Evolutionary conservation across 352 stramenopile genomes (phyloP).

Genomic region (Pythium dissimile): DNA sequence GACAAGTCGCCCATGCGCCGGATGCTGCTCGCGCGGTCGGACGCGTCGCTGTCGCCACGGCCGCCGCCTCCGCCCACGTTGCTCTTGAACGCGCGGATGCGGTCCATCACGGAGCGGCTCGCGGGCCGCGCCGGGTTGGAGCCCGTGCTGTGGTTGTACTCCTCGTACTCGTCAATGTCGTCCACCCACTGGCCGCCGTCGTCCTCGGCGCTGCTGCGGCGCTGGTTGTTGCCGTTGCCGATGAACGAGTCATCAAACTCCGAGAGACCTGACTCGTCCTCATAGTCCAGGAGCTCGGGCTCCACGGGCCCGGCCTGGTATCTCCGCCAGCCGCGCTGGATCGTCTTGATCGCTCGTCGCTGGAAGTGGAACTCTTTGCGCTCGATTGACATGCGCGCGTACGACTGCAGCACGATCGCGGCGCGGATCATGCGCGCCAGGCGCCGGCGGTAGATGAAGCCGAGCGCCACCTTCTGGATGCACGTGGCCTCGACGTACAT

Average conservation of each 20-base stretch:
- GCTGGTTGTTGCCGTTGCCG: constrained; percentile 28
- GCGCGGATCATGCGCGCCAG: constrained; percentile 61
- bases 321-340: constrained; percentile 63
- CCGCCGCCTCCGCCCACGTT: constrained; percentile 28
- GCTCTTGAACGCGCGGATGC: constrained; percentile 63
- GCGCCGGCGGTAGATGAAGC: constrained; percentile 75
- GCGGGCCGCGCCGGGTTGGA: constrained; percentile 13
- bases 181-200: constrained; percentile 32
- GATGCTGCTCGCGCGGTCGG: constrained; percentile 42
- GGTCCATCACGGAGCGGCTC: constrained; percentile 47
- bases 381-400: constrained; percentile 73
- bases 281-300: constrained; percentile 21
- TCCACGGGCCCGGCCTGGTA: constrained; percentile 39
- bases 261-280: constrained; percentile 26
- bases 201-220: constrained; percentile 20
- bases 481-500: constrained; percentile 88
- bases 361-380: constrained; percentile 68
- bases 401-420: constrained; percentile 79
- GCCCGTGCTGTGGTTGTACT: constrained; percentile 11
- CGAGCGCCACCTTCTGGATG: constrained; percentile 78
- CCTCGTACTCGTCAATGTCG: constrained; percentile 29
- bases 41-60: constrained; percentile 17
- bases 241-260: constrained; percentile 44
- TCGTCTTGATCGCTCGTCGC: constrained; percentile 60
- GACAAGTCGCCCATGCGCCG: constrained; percentile 77